A percentile compares a stretch with the other conserved stretches of the same genome.
These are phyloP conservation scores for cucumber (Cucumis sativus) DNA, from an alignment of 306 rosid genomes.

Conservation along the genomic window DNA sequence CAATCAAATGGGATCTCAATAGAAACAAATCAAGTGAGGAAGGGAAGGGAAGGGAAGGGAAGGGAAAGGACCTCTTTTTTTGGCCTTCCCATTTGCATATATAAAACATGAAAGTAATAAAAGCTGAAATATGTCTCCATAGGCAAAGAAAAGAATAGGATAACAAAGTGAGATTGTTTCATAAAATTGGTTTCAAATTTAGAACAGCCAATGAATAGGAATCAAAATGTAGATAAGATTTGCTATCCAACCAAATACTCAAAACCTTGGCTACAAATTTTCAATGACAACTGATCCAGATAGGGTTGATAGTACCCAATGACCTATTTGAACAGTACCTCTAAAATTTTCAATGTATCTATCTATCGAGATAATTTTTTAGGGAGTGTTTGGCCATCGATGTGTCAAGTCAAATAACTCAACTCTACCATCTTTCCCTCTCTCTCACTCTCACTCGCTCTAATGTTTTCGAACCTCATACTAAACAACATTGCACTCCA, in stretches of 20 bases:
- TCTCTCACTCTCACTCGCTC: too few relatives aligned
- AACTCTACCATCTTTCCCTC: too few relatives aligned
- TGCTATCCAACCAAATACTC: slow-evolving; percentile 2
- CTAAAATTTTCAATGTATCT: neutral
- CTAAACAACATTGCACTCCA: too few relatives aligned
- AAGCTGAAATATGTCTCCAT: neutral
- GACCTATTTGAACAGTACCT: neutral
- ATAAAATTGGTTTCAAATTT: neutral
- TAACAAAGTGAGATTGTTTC: neutral
- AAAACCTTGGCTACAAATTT: neutral
- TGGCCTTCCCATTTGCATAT: neutral
- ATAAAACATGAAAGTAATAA: neutral
- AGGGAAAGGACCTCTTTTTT: neutral
- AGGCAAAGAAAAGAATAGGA: neutral
- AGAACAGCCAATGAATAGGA: slow-evolving; percentile 6
- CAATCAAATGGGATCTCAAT: neutral
- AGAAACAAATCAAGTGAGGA: too few relatives aligned
- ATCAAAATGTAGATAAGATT: slow-evolving; percentile 1
- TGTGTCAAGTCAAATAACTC: too few relatives aligned
- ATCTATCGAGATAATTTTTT: neutral
- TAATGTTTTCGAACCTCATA: too few relatives aligned
- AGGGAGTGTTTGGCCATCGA: too few relatives aligned
- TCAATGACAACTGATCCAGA: slow-evolving; percentile 3
- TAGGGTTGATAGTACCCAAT: neutral
- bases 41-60: too few relatives aligned